Conservation (phyloP, 83 land plant genomes). For the Thuja plicata region DNA sequence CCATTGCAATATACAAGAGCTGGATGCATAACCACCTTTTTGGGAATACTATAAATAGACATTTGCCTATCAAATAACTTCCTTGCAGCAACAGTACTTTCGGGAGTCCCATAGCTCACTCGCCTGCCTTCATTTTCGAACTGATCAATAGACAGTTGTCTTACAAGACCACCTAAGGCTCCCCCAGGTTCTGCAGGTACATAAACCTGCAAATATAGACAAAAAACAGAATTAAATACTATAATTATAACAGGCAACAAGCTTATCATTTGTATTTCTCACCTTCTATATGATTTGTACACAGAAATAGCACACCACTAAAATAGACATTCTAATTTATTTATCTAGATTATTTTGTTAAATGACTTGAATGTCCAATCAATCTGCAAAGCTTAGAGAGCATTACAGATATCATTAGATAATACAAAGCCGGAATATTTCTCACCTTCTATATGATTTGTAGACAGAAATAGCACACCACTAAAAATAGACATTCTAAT, state of each 20-base stretch:
- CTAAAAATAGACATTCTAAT: not conserved
- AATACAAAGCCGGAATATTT: not conserved
- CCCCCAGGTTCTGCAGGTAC: constrained; percentile 63
- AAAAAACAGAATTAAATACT: not conserved
- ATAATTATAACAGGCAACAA: not conserved
- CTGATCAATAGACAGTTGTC: constrained; percentile 59
- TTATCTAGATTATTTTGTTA: not conserved
- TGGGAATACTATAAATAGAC: constrained; percentile 43
- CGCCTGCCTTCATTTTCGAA: constrained; percentile 61
- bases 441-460: not conserved
- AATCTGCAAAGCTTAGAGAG: not conserved
- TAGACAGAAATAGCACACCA: not conserved
- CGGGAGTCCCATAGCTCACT: constrained; percentile 63
- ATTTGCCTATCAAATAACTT: constrained; percentile 47
- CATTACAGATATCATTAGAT: not conserved
- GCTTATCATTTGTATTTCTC: not conserved
- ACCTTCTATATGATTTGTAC: not conserved
- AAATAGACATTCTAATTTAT: not conserved
- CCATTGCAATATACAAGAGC: not conserved
- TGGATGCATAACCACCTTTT: constrained; percentile 32
- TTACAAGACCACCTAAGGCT: constrained; percentile 50
- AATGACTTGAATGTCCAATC: not conserved
- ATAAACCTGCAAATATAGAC: constrained; percentile 35
- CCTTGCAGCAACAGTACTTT: constrained; percentile 50
- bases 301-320: not conserved